Conservation (phyloP, 2,329 filamentous ascomycete genomes). For the Periconia digitata region DNA sequence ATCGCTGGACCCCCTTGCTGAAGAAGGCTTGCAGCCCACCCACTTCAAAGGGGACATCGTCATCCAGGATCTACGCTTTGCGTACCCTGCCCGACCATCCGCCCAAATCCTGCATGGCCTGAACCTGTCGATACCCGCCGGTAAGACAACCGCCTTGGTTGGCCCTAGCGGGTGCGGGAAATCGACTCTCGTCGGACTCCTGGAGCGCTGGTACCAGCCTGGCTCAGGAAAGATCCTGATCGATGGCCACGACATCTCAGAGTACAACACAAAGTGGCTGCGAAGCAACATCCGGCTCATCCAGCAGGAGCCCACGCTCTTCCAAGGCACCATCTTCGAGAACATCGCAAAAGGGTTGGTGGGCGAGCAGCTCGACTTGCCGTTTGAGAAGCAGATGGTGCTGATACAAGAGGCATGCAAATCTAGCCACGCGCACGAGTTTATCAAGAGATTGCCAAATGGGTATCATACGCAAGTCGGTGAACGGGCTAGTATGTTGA, state of each 20-base stretch:
- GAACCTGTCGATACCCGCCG: conserved; percentile 74
- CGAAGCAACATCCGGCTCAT: conserved; percentile 87
- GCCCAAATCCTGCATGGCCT: conserved; percentile 84
- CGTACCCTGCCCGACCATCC: conserved; percentile 87
- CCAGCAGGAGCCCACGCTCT: conserved; percentile 85
- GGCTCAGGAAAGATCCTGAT: conserved; percentile 54
- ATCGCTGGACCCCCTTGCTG: conserved; percentile 11
- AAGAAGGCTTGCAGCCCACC: conserved; percentile 7
- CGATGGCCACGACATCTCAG: conserved; percentile 75
- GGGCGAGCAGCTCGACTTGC: conserved; percentile 1
- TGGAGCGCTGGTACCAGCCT: conserved; percentile 40
- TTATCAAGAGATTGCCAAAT: conserved; percentile 77
- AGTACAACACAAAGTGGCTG: conserved; percentile 81
- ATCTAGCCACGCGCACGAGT: too few relatives aligned
- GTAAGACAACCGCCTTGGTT: conserved; percentile 86
- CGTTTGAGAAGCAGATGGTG: conserved; percentile 42
- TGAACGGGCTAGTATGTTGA: conserved; percentile 85
- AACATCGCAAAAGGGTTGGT: conserved; percentile 82
- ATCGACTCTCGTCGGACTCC: conserved; percentile 84
- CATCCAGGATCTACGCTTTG: conserved; percentile 61
- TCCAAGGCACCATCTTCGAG: conserved; percentile 79
- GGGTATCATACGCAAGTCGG: conserved; percentile 90
- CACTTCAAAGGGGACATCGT: background rate
- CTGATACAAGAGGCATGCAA: conserved; percentile 42
- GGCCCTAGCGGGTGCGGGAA: conserved; percentile 91